Percentiles rank a stretch among this genome's conserved stretches.
Conservation (phyloP, 345 rosid genomes). For the Draba incana region DNA sequence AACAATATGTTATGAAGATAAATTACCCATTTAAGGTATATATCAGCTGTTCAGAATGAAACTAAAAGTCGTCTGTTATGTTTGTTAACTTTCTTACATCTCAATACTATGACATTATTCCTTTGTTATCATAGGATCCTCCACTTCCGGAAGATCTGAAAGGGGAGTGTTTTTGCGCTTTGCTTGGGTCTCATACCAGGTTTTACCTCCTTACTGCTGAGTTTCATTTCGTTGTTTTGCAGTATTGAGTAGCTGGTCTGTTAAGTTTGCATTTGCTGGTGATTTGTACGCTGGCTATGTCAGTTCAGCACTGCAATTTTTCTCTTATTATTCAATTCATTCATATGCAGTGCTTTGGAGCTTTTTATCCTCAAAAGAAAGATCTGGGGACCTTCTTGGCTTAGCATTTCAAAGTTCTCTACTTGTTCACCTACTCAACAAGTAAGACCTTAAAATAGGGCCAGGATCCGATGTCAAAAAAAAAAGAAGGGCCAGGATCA, state of each 20-base stretch:
- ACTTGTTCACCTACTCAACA: slow-evolving; percentile 68
- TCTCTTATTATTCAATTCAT: slow-evolving; percentile 10
- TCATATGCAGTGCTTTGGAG: slow-evolving; percentile 85
- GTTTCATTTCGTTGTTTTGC: slow-evolving; percentile 33
- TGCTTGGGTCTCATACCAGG: slow-evolving; percentile 94
- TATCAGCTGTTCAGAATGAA: neutral
- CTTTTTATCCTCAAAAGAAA: slow-evolving; percentile 90
- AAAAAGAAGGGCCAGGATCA: slow-evolving; percentile 12
- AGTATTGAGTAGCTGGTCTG: slow-evolving; percentile 25
- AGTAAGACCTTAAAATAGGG: slow-evolving; percentile 52
- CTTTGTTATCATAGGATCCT: slow-evolving; percentile 61
- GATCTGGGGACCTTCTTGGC: slow-evolving; percentile 94
- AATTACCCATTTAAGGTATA: slow-evolving; percentile 92
- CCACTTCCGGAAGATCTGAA: slow-evolving; percentile 86
- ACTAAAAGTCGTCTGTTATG: neutral
- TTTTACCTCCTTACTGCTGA: slow-evolving; percentile 34
- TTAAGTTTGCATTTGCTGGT: slow-evolving; percentile 23
- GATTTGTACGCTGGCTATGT: slow-evolving; percentile 13
- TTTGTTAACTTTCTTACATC: neutral
- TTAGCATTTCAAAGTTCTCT: slow-evolving; percentile 75
- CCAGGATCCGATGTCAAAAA: neutral
- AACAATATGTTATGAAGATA: slow-evolving; percentile 84
- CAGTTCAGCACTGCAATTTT: slow-evolving; percentile 5
- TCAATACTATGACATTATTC: slow-evolving; percentile 1
- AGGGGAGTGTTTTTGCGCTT: slow-evolving; percentile 76